Evolutionary conservation across 2,329 filamentous ascomycete genomes (phyloP).

Genomic region (Diaporthe humulicola): DNA sequence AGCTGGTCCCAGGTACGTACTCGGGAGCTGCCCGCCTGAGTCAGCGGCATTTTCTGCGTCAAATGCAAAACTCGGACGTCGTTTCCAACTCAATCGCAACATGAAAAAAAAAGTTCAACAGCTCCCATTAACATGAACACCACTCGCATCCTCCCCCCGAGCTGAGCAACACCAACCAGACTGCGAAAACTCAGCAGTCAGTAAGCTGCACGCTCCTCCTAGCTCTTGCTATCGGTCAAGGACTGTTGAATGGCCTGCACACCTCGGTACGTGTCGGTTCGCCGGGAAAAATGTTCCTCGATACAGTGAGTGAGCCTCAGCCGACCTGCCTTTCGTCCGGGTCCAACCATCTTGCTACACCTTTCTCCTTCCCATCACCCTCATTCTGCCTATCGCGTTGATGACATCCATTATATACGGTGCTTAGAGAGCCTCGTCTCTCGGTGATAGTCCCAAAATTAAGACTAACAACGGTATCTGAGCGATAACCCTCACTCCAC

Average conservation of each 20-base stretch:
- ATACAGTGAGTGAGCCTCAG: constrained; percentile 45
- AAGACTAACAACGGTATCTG: constrained; percentile 99
- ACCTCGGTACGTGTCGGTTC: constrained; percentile 32
- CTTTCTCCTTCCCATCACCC: not conserved
- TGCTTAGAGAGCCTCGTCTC: constrained; percentile 72
- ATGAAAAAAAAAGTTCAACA: constrained; percentile 2
- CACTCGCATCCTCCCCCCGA: constrained; percentile 2
- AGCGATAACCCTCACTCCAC: constrained; percentile 58
- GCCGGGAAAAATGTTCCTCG: constrained; percentile 44
- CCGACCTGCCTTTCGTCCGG: constrained; percentile 6
- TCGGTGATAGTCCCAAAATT: constrained; percentile 72
- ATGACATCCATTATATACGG: constrained; percentile 70
- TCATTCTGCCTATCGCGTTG: constrained; percentile 58
- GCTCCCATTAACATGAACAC: not conserved
- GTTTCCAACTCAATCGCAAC: constrained; percentile 23
- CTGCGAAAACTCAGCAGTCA: constrained; percentile 1
- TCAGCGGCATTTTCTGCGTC: constrained; percentile 27
- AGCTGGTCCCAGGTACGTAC: not conserved
- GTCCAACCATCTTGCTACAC: not conserved
- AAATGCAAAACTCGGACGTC: constrained; percentile 27
- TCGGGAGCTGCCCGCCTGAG: not conserved
- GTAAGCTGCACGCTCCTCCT: not conserved
- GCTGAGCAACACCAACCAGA: constrained; percentile 5
- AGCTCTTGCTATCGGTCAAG: not conserved
- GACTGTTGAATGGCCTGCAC: constrained; percentile 30